phyloP scores from a whole-genome alignment of 371 early-diverging fungal genomes.

The Mucor piriformis region DNA sequence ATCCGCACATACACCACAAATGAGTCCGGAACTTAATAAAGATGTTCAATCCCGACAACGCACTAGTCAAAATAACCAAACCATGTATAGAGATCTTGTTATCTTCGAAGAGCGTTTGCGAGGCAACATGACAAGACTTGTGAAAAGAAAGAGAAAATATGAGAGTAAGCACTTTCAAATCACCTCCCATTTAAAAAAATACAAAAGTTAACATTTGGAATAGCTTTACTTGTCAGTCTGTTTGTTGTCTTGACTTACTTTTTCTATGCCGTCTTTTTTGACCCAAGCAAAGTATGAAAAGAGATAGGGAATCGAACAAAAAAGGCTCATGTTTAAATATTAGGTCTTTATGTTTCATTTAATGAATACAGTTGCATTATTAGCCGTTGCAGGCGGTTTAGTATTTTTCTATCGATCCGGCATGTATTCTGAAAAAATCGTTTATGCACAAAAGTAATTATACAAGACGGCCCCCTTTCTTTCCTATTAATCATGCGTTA shows the following conservation, averaged over 20 bases:
- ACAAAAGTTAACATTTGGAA: neutral
- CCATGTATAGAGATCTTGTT: conserved; percentile 66
- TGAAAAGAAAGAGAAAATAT: conserved; percentile 64
- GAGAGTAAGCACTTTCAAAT: too few species aligned
- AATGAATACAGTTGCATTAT: conserved; percentile 36
- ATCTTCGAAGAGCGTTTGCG: conserved; percentile 72
- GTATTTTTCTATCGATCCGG: conserved; percentile 64
- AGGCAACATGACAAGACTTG: conserved; percentile 58
- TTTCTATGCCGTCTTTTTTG: conserved; percentile 55
- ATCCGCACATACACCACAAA: too few species aligned
- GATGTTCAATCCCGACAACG: conserved; percentile 8
- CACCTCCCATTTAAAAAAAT: too few species aligned
- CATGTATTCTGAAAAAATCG: conserved; percentile 67
- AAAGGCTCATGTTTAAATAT: neutral
- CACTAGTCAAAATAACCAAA: conserved; percentile 30
- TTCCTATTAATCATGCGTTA: too few species aligned
- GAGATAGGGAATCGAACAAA: neutral
- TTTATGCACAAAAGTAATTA: conserved; percentile 69
- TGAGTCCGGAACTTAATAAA: conserved; percentile 3
- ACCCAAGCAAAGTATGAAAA: conserved; percentile 48
- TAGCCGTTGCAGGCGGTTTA: conserved; percentile 41
- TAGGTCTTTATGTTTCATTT: conserved; percentile 42
- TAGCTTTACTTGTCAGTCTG: conserved; percentile 39
- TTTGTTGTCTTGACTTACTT: conserved; percentile 44
- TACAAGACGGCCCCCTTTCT: too few species aligned